Evolutionary conservation across 78 protist genomes (phyloP).

Genomic region (Guillardia theta): DNA sequence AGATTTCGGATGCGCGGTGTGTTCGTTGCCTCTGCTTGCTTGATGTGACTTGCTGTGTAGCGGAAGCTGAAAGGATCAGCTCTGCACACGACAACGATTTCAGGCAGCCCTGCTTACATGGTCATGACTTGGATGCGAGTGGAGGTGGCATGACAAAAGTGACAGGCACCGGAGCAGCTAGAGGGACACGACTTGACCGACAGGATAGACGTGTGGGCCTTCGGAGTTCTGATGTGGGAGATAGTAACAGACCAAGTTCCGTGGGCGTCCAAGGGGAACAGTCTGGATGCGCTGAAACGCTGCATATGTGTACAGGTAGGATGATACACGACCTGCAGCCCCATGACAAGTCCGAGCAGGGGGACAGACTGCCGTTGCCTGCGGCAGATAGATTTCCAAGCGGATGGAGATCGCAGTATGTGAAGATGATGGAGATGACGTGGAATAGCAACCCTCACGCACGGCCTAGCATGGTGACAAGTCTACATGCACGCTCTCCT

Average conservation of each 20-base stretch:
- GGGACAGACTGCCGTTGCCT: background rate
- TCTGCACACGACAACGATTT: background rate
- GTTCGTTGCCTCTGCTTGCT: background rate
- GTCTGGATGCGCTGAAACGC: background rate
- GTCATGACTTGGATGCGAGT: background rate
- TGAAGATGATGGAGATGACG: background rate
- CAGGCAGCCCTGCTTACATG: background rate
- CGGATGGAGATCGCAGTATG: background rate
- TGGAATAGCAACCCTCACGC: background rate
- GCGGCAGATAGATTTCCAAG: background rate
- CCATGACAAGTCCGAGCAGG: background rate
- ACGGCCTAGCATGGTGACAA: background rate
- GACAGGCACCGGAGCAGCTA: slow-evolving; percentile 35
- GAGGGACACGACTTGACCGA: background rate
- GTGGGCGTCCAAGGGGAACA: background rate
- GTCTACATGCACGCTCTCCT: background rate
- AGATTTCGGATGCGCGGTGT: slow-evolving; percentile 2
- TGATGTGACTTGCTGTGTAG: background rate
- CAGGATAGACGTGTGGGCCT: background rate
- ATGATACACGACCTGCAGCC: no score
- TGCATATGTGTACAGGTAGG: background rate
- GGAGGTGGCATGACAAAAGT: background rate
- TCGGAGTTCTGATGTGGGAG: slow-evolving; percentile 17
- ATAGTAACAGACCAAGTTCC: background rate
- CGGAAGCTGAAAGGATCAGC: background rate